Evolutionary conservation across 2,329 filamentous ascomycete species (phyloP).

Genomic region (Beauveria bassiana): DNA sequence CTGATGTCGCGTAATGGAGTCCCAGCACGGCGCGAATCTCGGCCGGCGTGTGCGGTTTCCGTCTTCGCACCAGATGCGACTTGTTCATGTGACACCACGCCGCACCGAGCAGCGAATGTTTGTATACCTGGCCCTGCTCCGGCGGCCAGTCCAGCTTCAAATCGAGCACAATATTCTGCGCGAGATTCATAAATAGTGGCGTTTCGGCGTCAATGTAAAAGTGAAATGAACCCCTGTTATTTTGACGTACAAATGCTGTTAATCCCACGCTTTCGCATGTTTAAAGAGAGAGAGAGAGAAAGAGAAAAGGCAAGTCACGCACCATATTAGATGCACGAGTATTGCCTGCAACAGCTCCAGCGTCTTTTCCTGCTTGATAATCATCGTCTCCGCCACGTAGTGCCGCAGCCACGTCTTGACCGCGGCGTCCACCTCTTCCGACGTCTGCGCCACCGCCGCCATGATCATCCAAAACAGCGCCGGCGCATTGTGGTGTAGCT

Average conservation of each 20-base stretch:
- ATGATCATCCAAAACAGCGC: slow-evolving; percentile 26
- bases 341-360: slow-evolving; percentile 25
- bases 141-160: slow-evolving; percentile 7
- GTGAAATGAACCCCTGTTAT: slow-evolving; percentile 25
- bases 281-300: too few species aligned
- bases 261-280: too few species aligned
- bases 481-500: slow-evolving; percentile 19
- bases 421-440: slow-evolving; percentile 17
- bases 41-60: background rate
- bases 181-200: background rate
- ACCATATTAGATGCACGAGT: slow-evolving; percentile 24
- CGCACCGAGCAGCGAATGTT: slow-evolving; percentile 4
- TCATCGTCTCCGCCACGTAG: slow-evolving; percentile 20
- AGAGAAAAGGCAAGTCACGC: background rate
- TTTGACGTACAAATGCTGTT: too few species aligned
- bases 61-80: background rate
- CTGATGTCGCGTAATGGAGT: background rate
- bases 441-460: slow-evolving; percentile 21
- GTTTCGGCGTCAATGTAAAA: slow-evolving; percentile 19
- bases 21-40: slow-evolving; percentile 6
- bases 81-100: slow-evolving; percentile 9
- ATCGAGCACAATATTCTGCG: slow-evolving; percentile 1
- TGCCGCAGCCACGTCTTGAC: slow-evolving; percentile 22
- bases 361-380: slow-evolving; percentile 21
- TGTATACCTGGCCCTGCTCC: background rate